Conservation (phyloP, 345 rosid genomes). For the Citrus australasica region DNA sequence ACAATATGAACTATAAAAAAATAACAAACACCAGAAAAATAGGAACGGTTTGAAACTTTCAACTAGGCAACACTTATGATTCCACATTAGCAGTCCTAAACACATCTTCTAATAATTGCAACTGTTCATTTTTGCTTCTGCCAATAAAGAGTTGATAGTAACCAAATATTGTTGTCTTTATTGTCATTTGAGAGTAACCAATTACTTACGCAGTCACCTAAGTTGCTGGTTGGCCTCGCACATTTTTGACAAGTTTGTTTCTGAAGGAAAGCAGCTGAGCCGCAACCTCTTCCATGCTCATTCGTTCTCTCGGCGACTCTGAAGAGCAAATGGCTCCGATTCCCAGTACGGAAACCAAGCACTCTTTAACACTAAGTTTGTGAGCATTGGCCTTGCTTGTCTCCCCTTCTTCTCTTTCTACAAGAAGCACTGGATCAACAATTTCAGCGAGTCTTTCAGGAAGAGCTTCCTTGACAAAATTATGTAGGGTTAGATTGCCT, state of each 20-base stretch:
- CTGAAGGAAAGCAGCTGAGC: neutral
- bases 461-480: conserved; percentile 15
- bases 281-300: conserved; percentile 3
- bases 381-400: neutral
- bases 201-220: too few relatives aligned
- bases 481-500: conserved; percentile 13
- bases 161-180: too few relatives aligned
- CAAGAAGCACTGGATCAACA: conserved; percentile 15
- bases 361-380: neutral
- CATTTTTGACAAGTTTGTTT: neutral
- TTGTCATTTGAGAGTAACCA: too few relatives aligned
- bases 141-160: too few relatives aligned
- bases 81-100: too few relatives aligned
- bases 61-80: too few relatives aligned
- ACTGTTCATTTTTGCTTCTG: too few relatives aligned
- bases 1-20: too few relatives aligned
- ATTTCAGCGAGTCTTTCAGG: conserved; percentile 10
- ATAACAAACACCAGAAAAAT: too few relatives aligned
- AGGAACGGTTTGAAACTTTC: too few relatives aligned
- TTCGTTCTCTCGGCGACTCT: conserved; percentile 6
- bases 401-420: conserved; percentile 1
- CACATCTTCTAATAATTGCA: too few relatives aligned
- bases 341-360: conserved; percentile 6
- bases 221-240: too few relatives aligned
- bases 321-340: conserved; percentile 21